phyloP scores from a whole-genome alignment of 2,329 filamentous ascomycete species.

The Penicillium sp. region DNA sequence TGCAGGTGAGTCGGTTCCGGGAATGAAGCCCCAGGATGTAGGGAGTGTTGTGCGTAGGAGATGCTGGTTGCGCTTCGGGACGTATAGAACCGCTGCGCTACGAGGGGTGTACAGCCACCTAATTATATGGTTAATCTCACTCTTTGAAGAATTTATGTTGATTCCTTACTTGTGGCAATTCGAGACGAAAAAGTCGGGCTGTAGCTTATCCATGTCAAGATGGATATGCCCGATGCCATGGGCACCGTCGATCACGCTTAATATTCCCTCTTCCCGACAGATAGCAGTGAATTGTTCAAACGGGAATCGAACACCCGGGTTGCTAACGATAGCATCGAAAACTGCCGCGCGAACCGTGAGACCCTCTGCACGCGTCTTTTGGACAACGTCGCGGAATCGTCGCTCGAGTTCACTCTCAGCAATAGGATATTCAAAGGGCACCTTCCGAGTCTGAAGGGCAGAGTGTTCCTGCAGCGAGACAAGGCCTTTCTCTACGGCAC shows the following conservation, averaged over 20 bases:
- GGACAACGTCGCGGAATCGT: conserved; percentile 66
- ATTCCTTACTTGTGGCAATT: conserved; percentile 75
- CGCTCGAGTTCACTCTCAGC: conserved; percentile 70
- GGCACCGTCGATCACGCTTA: conserved; percentile 82
- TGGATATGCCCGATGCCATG: conserved; percentile 82
- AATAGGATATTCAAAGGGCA: conserved; percentile 71
- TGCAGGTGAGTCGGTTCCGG: conserved; percentile 41
- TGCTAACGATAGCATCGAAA: conserved; percentile 80
- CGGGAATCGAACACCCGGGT: conserved; percentile 80
- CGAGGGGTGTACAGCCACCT: conserved; percentile 83
- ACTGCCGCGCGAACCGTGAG: conserved; percentile 70
- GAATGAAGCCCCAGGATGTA: conserved; percentile 78
- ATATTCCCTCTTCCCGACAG: conserved; percentile 70
- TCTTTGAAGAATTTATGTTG: conserved; percentile 42
- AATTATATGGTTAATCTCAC: conserved; percentile 33
- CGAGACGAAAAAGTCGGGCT: conserved; percentile 84
- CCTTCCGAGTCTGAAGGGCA: conserved; percentile 56
- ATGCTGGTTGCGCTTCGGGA: conserved; percentile 75
- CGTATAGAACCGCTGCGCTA: conserved; percentile 80
- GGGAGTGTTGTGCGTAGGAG: conserved; percentile 76
- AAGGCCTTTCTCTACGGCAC: conserved; percentile 75
- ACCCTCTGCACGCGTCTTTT: conserved; percentile 60
- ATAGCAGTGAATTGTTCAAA: conserved; percentile 70
- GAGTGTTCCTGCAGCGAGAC: conserved; percentile 74
- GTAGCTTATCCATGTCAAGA: conserved; percentile 68